A percentile compares a stretch with the other conserved stretches of the same genome.
phyloP scores from a whole-genome alignment of 306 rosid genomes.

The Oxytropis ochrocephala region DNA sequence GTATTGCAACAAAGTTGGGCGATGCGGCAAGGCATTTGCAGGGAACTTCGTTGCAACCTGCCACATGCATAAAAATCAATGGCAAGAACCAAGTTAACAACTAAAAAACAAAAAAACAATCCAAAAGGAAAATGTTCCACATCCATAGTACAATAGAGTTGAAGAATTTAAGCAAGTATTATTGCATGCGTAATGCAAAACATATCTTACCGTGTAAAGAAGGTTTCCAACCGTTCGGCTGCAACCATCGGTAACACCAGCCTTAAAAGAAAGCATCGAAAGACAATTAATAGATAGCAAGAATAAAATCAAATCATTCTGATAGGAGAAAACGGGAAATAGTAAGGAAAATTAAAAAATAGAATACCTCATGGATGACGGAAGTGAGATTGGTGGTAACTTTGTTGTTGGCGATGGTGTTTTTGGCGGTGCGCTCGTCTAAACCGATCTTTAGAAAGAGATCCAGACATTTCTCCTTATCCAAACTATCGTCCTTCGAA shows the following conservation, averaged over 20 bases:
- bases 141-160: not conserved
- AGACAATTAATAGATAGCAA: not conserved
- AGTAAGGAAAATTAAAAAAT: not conserved
- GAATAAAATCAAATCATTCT: not conserved
- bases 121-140: not conserved
- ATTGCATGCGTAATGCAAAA: not conserved
- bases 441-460: slow-evolving; percentile 64
- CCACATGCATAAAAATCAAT: slow-evolving; percentile 8
- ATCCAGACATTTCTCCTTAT: slow-evolving; percentile 68
- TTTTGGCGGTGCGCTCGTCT: slow-evolving; percentile 82
- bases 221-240: slow-evolving; percentile 72
- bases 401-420: slow-evolving; percentile 83
- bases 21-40: slow-evolving; percentile 72
- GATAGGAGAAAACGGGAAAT: not conserved
- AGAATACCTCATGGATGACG: slow-evolving; percentile 68
- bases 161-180: not conserved
- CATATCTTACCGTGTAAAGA: slow-evolving; percentile 57
- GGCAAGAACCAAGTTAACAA: not conserved
- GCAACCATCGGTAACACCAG: slow-evolving; percentile 70
- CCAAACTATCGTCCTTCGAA: slow-evolving; percentile 44
- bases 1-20: slow-evolving; percentile 57
- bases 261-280: slow-evolving; percentile 35
- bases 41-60: slow-evolving; percentile 96
- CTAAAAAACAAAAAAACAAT: not conserved
- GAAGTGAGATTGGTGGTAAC: slow-evolving; percentile 79